These are phyloP conservation scores for Rosellinia necatrix DNA, from an alignment of 2,329 filamentous ascomycete genomes.

Conservation along the genomic window DNA sequence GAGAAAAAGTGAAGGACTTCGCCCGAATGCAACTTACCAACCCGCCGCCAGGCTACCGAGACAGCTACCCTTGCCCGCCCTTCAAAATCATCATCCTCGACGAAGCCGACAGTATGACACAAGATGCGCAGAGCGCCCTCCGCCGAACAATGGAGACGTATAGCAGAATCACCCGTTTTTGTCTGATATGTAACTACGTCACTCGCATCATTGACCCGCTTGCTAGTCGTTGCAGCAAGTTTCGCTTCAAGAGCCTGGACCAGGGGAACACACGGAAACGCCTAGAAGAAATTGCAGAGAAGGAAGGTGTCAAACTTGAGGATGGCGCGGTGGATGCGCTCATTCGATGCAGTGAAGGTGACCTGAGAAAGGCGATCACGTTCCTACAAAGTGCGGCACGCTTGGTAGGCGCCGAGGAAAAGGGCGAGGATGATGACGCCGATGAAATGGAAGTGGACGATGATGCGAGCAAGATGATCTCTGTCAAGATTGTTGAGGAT, in stretches of 20 bases:
- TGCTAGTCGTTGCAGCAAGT: slow-evolving; percentile 92
- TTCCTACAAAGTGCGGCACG: slow-evolving; percentile 93
- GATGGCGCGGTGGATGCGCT: slow-evolving; percentile 81
- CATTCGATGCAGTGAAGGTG: slow-evolving; percentile 87
- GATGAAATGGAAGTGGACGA: slow-evolving; percentile 66
- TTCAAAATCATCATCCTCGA: slow-evolving; percentile 99
- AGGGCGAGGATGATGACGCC: slow-evolving; percentile 49
- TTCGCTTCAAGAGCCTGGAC: slow-evolving; percentile 95
- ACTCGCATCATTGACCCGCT: slow-evolving; percentile 97
- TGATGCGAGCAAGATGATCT: slow-evolving; percentile 61
- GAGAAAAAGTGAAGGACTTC: slow-evolving; percentile 98
- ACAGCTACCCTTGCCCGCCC: slow-evolving; percentile 87
- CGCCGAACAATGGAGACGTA: slow-evolving; percentile 98
- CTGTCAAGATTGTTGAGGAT: slow-evolving; percentile 82
- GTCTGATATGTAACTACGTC: slow-evolving; percentile 97
- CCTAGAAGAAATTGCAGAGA: slow-evolving; percentile 78
- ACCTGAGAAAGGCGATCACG: slow-evolving; percentile 94
- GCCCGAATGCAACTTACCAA: slow-evolving; percentile 93
- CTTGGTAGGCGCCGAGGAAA: slow-evolving; percentile 71
- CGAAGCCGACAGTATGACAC: slow-evolving; percentile 98
- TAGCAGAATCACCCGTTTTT: slow-evolving; percentile 94
- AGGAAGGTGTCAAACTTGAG: slow-evolving; percentile 77
- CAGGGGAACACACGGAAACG: slow-evolving; percentile 80
- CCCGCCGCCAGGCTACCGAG: slow-evolving; percentile 66
- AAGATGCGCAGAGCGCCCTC: slow-evolving; percentile 92